These are phyloP conservation scores for Trametes cinnabarina DNA, from an alignment of 768 basidiomycete genomes.

Conservation along the genomic window DNA sequence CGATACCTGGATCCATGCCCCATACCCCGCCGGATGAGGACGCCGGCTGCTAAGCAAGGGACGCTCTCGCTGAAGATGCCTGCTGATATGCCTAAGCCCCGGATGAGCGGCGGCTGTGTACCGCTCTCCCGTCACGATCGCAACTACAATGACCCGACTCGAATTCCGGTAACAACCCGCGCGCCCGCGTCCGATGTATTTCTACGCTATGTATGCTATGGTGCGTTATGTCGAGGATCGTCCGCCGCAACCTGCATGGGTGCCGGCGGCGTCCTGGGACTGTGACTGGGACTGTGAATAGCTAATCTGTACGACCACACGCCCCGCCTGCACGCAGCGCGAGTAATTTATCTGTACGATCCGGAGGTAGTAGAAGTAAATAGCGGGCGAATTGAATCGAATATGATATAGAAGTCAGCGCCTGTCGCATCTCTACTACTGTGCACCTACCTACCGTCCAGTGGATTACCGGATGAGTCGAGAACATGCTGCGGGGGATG, in stretches of 20 bases:
- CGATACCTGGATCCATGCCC: background rate
- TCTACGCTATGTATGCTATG: background rate
- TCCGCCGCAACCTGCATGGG: too few relatives aligned
- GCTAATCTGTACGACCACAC: background rate
- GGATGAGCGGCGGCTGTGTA: background rate
- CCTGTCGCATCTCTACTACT: too few relatives aligned
- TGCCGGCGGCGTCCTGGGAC: too few relatives aligned
- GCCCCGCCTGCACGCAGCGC: background rate
- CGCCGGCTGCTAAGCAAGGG: too few relatives aligned
- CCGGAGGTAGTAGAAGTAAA: background rate
- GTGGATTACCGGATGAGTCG: too few relatives aligned
- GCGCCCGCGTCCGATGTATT: background rate
- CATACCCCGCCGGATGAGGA: background rate
- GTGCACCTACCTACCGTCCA: too few relatives aligned
- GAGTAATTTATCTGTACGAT: constrained; percentile 19
- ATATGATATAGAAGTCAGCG: too few relatives aligned
- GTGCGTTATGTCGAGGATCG: too few relatives aligned
- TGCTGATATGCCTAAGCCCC: background rate
- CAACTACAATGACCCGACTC: background rate
- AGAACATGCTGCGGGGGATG: too few relatives aligned
- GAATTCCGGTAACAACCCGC: too few relatives aligned
- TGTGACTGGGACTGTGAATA: constrained; percentile 6
- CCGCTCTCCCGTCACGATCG: background rate
- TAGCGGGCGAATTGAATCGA: background rate
- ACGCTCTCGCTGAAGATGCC: too few relatives aligned